Base-by-base conservation (phyloP, 106 monocot species). In the Cymbidium sinense region DNA sequence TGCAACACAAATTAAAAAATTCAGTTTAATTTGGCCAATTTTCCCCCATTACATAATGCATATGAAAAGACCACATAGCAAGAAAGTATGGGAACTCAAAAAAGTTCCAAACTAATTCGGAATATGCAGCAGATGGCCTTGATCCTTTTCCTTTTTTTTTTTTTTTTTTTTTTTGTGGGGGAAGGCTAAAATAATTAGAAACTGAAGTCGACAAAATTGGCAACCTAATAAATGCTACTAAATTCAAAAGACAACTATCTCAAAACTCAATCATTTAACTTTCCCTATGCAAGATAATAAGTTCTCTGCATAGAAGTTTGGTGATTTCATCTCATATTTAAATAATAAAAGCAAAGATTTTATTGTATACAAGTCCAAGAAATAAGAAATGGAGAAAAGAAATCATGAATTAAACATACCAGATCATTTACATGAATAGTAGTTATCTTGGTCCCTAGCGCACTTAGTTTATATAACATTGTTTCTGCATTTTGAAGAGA, bases 401-500 rank as follows among this genome's bases (percentile, higher is more conserved):
- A 12, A 23, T 29, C 44, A 10, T 74, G 39, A 30, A 6, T 10
- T 13, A 73, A 55, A 81, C 89, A 89, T 75, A 93, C 93, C 21
- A 93, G 82, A 71, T 89, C 89, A 81, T 86, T 84, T 23, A 89
- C 93, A 78, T 86, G 89, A 33, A 87, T 82, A 33, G 84, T 62
- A 2, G 93, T 89, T 28, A 93, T 88, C 84, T 41, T 84, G 77
- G 81, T 89, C 21, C 93, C 87, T 70, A 89, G 78, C 64, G 89
- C 86, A 79, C 82, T 86, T 39, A 89, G 30, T 78, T 93, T 87
- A 11, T 89, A 87, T 30, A 93, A 77, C 80, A 89, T 86, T 39
- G 81, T 89, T 84, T 89, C 93, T 43, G 93, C 93, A 89, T 93
- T 89, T 28, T 82, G 71, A 65, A 89, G 87, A 79, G 93, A 93